Evolutionary conservation across 306 rosid species (phyloP), one percentile per base, ranked within the genome.

Genomic region (Vicia villosa): DNA sequence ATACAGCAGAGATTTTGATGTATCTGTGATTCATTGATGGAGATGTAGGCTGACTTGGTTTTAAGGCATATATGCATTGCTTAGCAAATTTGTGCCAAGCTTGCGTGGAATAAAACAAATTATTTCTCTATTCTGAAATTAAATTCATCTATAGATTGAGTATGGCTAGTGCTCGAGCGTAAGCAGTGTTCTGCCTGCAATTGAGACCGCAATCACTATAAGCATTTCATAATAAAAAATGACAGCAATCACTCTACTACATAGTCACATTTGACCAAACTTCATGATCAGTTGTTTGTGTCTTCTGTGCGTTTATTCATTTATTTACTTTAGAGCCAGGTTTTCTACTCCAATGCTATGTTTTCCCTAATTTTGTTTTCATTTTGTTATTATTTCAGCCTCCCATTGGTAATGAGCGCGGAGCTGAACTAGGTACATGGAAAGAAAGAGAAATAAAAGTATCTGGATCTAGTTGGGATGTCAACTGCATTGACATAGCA

Each of bases 401-500:
- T 36, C 98, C 98, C 13, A 72, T 86, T 40, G 86, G 91, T 14
- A 17, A 22, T 0, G 86, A 90, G 52, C 89, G 88, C 2, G 81
- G 83, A 34, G 68, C 77, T 26, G 96, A 86, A 60, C 74, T 90
- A 54, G 96, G 91, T 30, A 56, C 75, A 73, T 88, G 88, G 91
- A 84, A 77, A 74, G 96, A 79, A 66, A 86, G 73, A 80, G 96
- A 90, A 83, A 65, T 90, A 5, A 88, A 86, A 64, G 85, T 84
- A 75, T 83, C 90, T 10, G 97, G 98, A 77, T 32, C 70, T 19
- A 90, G 96, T 70, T 93, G 97, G 98, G 90, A 81, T 32, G 88
- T 83, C 68, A 88, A 93, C 59, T 81, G 89, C 86, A 64, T 74
- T n/a, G 97, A 93, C 78, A 78, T 90, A 64, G 83, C 96, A 49